phyloP scores from a whole-genome alignment of 2,329 filamentous ascomycete genomes.

The Monosporascus sp. region DNA sequence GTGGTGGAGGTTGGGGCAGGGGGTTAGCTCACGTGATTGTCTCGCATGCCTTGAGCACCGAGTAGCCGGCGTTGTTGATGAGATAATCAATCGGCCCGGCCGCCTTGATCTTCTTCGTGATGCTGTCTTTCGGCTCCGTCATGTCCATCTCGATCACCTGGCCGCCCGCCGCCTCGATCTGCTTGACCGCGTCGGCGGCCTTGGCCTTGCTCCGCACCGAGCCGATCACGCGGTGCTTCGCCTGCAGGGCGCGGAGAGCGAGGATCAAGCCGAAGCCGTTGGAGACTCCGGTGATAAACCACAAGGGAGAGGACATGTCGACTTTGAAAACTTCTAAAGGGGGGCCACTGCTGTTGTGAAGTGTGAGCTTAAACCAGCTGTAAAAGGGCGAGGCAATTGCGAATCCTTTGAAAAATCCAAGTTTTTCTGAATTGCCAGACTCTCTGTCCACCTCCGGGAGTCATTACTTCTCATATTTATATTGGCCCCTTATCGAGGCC shows the following conservation, averaged over 20 bases:
- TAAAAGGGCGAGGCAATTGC: no score
- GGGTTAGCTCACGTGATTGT: constrained; percentile 14
- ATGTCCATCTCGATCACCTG: constrained; percentile 25
- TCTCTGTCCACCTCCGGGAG: no score
- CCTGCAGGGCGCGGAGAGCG: constrained; percentile 22
- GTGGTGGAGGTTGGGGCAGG: background rate
- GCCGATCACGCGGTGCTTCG: constrained; percentile 27
- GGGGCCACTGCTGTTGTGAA: no score
- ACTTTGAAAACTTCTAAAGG: no score
- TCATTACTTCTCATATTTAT: no score
- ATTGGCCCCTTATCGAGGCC: no score
- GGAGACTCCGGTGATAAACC: constrained; percentile 29
- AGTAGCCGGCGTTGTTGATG: constrained; percentile 25
- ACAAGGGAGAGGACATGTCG: no score
- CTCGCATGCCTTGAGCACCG: constrained; percentile 17
- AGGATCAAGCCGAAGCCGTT: constrained; percentile 28
- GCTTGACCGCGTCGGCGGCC: constrained; percentile 14
- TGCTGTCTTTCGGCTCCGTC: constrained; percentile 22
- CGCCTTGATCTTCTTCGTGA: constrained; percentile 18
- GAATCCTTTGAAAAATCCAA: no score
- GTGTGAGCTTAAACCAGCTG: no score
- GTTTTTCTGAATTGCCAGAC: no score
- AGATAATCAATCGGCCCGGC: constrained; percentile 24
- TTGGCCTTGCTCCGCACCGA: constrained; percentile 24
- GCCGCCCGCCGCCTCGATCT: constrained; percentile 24